phyloP scores from a whole-genome alignment of 495 filamentous ascomycete species.

The Penicillium parvum region DNA sequence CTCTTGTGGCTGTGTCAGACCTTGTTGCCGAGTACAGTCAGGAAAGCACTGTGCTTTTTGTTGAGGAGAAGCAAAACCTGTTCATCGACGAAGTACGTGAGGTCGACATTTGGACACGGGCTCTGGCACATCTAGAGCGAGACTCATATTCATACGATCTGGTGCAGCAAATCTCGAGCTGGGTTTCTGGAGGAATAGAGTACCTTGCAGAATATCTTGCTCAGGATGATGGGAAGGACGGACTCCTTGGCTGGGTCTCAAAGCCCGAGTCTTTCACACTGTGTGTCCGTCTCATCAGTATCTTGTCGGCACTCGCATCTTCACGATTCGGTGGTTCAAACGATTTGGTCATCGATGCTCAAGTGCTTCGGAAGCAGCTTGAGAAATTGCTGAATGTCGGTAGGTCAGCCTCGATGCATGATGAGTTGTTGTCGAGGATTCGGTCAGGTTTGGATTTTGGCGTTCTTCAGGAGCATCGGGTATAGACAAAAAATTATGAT shows the following conservation, averaged over 20 bases:
- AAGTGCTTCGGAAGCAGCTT: conserved; percentile 18
- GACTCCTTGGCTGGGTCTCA: conserved; percentile 67
- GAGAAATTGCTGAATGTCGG: conserved; percentile 21
- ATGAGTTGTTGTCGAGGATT: conserved; percentile 34
- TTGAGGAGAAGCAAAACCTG: conserved; percentile 85
- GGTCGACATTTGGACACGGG: conserved; percentile 56
- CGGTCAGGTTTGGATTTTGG: conserved; percentile 16
- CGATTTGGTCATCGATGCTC: conserved; percentile 22
- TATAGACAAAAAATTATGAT: conserved; percentile 1
- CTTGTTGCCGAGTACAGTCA: conserved; percentile 48
- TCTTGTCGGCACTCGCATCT: conserved; percentile 43
- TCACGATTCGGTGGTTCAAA: conserved; percentile 28
- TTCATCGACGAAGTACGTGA: conserved; percentile 78
- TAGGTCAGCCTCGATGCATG: conserved; percentile 27
- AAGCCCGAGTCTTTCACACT: conserved; percentile 68
- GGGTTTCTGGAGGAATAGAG: conserved; percentile 55
- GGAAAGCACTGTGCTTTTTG: conserved; percentile 72
- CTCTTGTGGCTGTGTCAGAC: conserved; percentile 35
- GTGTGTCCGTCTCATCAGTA: conserved; percentile 51
- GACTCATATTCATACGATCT: conserved; percentile 20
- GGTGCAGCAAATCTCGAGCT: conserved; percentile 35
- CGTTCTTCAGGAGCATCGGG: background rate
- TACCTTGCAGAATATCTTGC: conserved; percentile 36
- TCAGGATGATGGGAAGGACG: conserved; percentile 42
- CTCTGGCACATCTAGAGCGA: conserved; percentile 33